Conservation (phyloP, 2,329 filamentous ascomycete species). For the Samsoniella hepiali region DNA sequence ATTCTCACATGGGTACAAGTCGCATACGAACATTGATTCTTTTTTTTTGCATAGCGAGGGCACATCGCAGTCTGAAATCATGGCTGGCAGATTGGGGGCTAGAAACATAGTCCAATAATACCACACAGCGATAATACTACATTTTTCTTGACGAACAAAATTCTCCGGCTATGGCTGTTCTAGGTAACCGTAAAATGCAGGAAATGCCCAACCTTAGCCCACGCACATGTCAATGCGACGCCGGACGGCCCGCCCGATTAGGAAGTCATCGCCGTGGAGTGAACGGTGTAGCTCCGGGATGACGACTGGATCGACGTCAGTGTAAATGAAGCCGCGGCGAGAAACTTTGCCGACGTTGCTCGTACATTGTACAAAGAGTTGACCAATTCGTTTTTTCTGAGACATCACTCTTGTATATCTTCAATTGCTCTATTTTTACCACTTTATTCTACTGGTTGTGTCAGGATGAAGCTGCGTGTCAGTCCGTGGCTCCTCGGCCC, state of each 20-base stretch:
- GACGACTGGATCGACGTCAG: background rate
- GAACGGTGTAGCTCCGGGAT: background rate
- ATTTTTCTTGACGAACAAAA: background rate
- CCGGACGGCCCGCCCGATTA: background rate
- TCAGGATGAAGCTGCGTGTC: background rate
- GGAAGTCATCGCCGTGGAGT: background rate
- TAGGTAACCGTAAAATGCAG: too few species aligned
- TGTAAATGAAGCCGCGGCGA: background rate
- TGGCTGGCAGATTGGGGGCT: background rate
- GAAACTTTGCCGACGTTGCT: background rate
- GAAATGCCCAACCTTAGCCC: background rate
- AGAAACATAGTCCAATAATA: background rate
- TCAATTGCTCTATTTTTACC: background rate
- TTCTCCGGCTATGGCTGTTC: too few species aligned
- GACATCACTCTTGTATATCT: background rate
- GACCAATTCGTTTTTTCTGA: background rate
- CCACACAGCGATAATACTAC: background rate
- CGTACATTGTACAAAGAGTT: background rate
- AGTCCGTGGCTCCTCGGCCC: background rate
- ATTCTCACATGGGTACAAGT: background rate
- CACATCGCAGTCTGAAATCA: background rate
- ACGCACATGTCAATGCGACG: background rate
- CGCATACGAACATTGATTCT: background rate
- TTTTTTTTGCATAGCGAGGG: background rate
- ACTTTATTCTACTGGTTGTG: background rate